Evolutionary conservation across 1,139 yeast species (phyloP), one percentile per base, ranked within the genome.

Genomic region (Debaryomycetaceae sp.): DNA sequence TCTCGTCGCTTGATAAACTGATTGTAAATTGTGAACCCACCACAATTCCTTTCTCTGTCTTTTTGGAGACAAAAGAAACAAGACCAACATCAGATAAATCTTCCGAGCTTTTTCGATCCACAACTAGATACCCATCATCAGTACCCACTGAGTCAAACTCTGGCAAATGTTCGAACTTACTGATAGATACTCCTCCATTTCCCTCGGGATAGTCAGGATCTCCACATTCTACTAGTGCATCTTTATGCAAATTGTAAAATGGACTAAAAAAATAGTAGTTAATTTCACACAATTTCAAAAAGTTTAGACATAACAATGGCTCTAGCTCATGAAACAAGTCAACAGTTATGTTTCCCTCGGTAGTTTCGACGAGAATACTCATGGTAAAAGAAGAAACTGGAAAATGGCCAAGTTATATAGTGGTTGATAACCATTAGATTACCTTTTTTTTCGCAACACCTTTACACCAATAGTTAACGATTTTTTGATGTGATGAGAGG

Each of bases 291-390:
- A 82, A 67, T 50, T 80, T 76, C 39, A 83, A 49, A 55, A 83
- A 83, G 52, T 79, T 79, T 43, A 59, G 60, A 38, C 76, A 62
- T 37, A 73, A 71, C 24, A 53, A 52, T 1, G 76, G 76, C 4
- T 72, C 67, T 3, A 59, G 55, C 8, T 71, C 59, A 5, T 54
- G 49, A 39, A 61, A 56, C 24, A 83, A 57, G 53, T 83, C 89
- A n/a, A 83, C 58, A 9, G 80, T 84, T 13, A 83, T 41, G 50
- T 59, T 62, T 47, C 83, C 85, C 35, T 57, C 59, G 2, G 81
- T 74, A 0, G 87, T 81, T 53, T 82, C 87, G 9, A 81, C 43
- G 34, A 82, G 54, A 4, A 81, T 82, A 54, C 86, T 80, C 86
- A 81, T 81, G 14, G 3, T 31, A 23, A 14, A 20, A 27, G 8